Evolutionary conservation across 1,139 yeast species (phyloP), one percentile per base, ranked within the genome.

Genomic region (Suhomyces ambrosiae): DNA sequence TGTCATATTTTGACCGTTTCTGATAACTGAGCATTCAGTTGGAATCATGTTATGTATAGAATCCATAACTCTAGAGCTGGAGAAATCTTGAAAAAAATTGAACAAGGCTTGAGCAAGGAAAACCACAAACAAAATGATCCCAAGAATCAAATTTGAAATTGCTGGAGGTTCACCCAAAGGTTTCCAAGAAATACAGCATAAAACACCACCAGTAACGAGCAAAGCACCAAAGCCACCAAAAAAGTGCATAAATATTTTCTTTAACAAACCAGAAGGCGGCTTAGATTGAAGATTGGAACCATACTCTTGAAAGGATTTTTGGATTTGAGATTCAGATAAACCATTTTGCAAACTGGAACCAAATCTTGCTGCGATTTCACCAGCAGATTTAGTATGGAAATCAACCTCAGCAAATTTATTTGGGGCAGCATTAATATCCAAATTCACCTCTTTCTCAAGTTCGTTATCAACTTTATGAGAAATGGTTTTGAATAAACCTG

Each of bases 141-240:
- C 79, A 30, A 74, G 62, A 11, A 69, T 68, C 41, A 74, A 58
- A 48, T 75, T 75, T 4, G 79, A 65, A 14, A 63, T 49, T 1
- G 69, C 66, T 3, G 80, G 80, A 15, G 80, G 80, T 23, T 69
- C 54, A 11, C 80, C 79, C 33, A 75, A 56, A 1, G 80, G 80
- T 43, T 71, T 72, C 76, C 79, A 76, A 24, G 71, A 58, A 27
- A 76, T 52, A 35, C 70, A 60, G 45, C 73, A 71, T 27, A 75
- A 57, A n/a, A 74, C 53, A 35, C 75, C 78, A 44, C 74, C 76
- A 29, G 59, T 53, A 42, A 72, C 53, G 31, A 76, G 58, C 33
- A 76, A 54, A 1, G 62, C 48, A 26, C 81, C 79, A 50, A 75
- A 75, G 2, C 80, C 80, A 38, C 79, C 78, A 56, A 75, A 75